phyloP scores from a whole-genome alignment of 257 asterid genomes.

The Plantago elongata region DNA sequence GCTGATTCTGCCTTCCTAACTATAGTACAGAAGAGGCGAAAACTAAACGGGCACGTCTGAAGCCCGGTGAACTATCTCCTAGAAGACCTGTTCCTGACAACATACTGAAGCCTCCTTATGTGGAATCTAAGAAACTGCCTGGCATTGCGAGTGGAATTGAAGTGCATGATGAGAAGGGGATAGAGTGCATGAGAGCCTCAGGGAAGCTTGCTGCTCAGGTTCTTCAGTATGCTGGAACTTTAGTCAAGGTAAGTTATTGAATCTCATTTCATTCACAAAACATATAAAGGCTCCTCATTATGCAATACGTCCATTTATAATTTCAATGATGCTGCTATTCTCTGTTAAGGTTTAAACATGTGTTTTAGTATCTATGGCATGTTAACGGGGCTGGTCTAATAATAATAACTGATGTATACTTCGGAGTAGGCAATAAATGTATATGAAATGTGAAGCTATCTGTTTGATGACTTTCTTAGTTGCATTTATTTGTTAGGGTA shows the following conservation, averaged over 20 bases:
- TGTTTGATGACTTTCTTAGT: too few relatives aligned
- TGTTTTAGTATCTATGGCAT: slow-evolving; percentile 2
- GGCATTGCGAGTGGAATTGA: slow-evolving; percentile 65
- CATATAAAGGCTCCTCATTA: not conserved
- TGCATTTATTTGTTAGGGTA: too few relatives aligned
- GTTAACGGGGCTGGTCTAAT: too few relatives aligned
- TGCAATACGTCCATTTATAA: not conserved
- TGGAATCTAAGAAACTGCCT: slow-evolving; percentile 67
- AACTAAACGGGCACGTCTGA: slow-evolving; percentile 50
- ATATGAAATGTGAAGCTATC: too few relatives aligned
- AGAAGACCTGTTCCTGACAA: slow-evolving; percentile 71
- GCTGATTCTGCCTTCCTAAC: slow-evolving; percentile 22
- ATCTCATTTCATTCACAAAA: slow-evolving; percentile 1
- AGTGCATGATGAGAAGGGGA: slow-evolving; percentile 81
- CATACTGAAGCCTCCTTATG: slow-evolving; percentile 79
- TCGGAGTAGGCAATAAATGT: too few relatives aligned
- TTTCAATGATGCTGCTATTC: not conserved
- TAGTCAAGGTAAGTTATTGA: slow-evolving; percentile 66
- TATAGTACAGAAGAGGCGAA: slow-evolving; percentile 49
- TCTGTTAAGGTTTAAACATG: too few relatives aligned
- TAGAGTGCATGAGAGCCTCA: slow-evolving; percentile 90
- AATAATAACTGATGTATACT: too few relatives aligned
- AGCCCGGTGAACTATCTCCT: slow-evolving; percentile 85
- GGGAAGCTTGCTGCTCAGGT: slow-evolving; percentile 96
- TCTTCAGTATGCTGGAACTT: slow-evolving; percentile 90